Evolutionary conservation across 768 basidiomycete species (phyloP), one percentile per base, ranked within the genome.

Genomic region (Tulasnella sp.): DNA sequence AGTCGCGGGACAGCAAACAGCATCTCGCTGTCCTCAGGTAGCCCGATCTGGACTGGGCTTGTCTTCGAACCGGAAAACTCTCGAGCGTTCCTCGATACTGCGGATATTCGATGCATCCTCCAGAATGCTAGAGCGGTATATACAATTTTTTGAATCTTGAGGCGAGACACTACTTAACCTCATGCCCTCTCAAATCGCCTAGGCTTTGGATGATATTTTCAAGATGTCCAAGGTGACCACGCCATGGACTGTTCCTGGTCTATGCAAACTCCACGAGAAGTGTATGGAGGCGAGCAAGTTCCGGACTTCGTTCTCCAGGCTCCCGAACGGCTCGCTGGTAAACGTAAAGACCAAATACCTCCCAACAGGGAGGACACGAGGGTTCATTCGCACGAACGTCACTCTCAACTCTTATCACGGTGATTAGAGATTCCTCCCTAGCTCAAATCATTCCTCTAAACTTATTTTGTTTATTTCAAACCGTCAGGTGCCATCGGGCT

Each of bases 261-360:
- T 48, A n/a, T 48, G 47, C 47, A 29, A 48, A 11, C 47, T 48
- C 27, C 47, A 48, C n/a, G 27, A 48, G n/a, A 21, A 23, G 27
- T 48, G 47, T n/a, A 48, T 48, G 47, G 47, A 48, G 27, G 47
- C 47, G 27, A 48, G 21, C 47, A 48, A 48, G 27, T 48, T 48
- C 47, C 47, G 47, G 7, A 48, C 47, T 7, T 23, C 47, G n/a
- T 48, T 48, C 47, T 48, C 47, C n/a, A 48, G 27, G n/a, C 47
- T 48, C 11, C 47, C 47, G 7, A 48, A 29, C 47, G 47, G 47
- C 5, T 48, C 47, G 19, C n/a, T 48, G 21, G 47, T 48, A 11
- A 48, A 48, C 47, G 47, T 48, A 5, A 21, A 29, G 19, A 48
- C 47, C 7, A 48, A 48, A 29, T 48, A 48, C 27, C 27, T 48